Evolutionary conservation across 116 monocot species (phyloP), one percentile per base, ranked within the genome.

Genomic region (Zostera marina): DNA sequence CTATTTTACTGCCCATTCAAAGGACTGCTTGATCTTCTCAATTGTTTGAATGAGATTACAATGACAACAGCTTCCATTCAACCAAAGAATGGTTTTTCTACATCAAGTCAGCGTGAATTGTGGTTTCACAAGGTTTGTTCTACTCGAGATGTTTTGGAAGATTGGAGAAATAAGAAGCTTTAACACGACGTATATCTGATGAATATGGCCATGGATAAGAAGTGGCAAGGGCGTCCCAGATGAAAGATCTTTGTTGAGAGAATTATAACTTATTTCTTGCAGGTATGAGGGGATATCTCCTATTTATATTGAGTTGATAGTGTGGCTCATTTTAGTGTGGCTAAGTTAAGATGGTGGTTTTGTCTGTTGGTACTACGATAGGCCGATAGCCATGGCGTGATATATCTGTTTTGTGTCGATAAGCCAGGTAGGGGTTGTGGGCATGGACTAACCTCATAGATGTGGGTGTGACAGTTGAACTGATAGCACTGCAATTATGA

Each of bases 191-290:
- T 84, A 2, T 55, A 74, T 76, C 59, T 90, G 53, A 62, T 59
- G 63, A 59, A 72, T 4, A 19, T 90, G 53, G 90, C 81, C 0
- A 57, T 60, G 56, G 13, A 67, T 0, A 58, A 45, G n/a, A 32
- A 72, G 23, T 90, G 84, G 84, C 73, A 79, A 57, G 79, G 84
- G 56, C 84, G 90, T 68, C 76, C 79, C 3, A 66, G 63, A 22
- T 90, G 90, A 79, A 74, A 59, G 55, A 81, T 79, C 47, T 90
- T 59, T 62, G 90, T 90, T 14, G 85, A 90, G 66, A 84, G 39
- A 62, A 74, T 62, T 23, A n/a, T n/a, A n/a, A n/a, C n/a, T n/a
- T n/a, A n/a, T n/a, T n/a, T n/a, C n/a, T n/a, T n/a, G n/a, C n/a
- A n/a, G n/a, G n/a, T n/a, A n/a, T n/a, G n/a, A n/a, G n/a, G n/a